phyloP scores from a whole-genome alignment of 495 filamentous ascomycete species.

The Amphirosellinia nigrospora region DNA sequence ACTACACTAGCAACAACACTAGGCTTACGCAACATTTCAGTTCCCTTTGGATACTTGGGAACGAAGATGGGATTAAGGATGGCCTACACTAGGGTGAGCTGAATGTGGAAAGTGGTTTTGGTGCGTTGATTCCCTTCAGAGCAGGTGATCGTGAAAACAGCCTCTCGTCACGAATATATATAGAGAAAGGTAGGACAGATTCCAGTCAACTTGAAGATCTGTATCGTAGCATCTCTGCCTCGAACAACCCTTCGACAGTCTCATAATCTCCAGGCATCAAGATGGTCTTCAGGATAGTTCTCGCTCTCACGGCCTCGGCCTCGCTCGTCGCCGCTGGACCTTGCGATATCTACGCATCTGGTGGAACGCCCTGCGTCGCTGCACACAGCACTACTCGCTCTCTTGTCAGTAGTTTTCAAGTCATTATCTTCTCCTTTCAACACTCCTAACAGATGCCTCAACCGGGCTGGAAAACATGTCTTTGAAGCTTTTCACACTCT shows the following conservation, averaged over 20 bases:
- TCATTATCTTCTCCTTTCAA: conserved; percentile 43
- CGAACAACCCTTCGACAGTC: background rate
- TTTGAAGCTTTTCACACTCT: background rate
- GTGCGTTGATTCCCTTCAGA: background rate
- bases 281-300: conserved; percentile 20
- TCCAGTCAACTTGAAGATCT: background rate
- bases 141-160: background rate
- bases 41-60: background rate
- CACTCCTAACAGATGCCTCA: background rate
- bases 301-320: conserved; percentile 46
- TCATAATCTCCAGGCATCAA: background rate
- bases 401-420: conserved; percentile 32
- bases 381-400: conserved; percentile 65
- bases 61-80: background rate
- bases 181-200: background rate
- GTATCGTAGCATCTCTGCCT: background rate
- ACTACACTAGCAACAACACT: conserved; percentile 10
- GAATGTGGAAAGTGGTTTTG: conserved; percentile 17
- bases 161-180: background rate
- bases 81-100: background rate
- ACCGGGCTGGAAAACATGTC: background rate
- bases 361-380: conserved; percentile 60
- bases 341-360: conserved; percentile 61
- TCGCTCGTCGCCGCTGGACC: conserved; percentile 56
- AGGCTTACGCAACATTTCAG: conserved; percentile 1